These are phyloP conservation scores for Penicillium coffeae DNA, from an alignment of 495 filamentous ascomycete species.

Conservation along the genomic window DNA sequence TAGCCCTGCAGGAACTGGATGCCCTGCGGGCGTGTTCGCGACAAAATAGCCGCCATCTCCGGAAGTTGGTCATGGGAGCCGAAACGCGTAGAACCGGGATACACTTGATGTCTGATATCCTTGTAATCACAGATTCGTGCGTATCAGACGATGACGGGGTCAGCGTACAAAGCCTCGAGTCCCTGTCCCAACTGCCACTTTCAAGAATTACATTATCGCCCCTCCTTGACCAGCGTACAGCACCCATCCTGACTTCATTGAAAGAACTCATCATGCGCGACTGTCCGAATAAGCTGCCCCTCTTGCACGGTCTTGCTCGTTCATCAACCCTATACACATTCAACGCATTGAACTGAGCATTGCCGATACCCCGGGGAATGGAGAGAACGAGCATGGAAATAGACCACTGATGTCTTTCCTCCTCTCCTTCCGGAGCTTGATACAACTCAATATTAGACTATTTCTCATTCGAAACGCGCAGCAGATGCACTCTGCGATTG, in stretches of 20 bases:
- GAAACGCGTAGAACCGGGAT: neutral
- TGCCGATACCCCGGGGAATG: neutral
- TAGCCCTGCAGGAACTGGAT: slow-evolving; percentile 3
- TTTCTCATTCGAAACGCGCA: slow-evolving; percentile 1
- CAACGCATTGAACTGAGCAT: neutral
- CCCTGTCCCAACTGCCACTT: neutral
- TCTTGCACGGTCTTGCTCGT: neutral
- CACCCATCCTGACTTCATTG: neutral
- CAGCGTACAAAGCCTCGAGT: neutral
- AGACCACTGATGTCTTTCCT: slow-evolving; percentile 1
- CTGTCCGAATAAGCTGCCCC: neutral
- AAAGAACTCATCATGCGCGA: neutral
- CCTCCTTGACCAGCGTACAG: neutral
- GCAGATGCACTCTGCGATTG: neutral
- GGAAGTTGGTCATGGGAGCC: slow-evolving; percentile 4
- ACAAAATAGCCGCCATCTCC: slow-evolving; percentile 3
- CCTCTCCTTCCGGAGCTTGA: slow-evolving; percentile 1
- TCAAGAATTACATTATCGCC: neutral
- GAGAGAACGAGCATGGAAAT: neutral
- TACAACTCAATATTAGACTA: slow-evolving; percentile 5
- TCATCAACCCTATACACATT: neutral
- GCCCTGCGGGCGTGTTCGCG: slow-evolving; percentile 4
- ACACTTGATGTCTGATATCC: neutral
- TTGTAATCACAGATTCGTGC: neutral
- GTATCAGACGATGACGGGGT: neutral